These are phyloP conservation scores for Penicillium turbatum DNA, from an alignment of 495 filamentous ascomycete genomes.

Conservation along the genomic window DNA sequence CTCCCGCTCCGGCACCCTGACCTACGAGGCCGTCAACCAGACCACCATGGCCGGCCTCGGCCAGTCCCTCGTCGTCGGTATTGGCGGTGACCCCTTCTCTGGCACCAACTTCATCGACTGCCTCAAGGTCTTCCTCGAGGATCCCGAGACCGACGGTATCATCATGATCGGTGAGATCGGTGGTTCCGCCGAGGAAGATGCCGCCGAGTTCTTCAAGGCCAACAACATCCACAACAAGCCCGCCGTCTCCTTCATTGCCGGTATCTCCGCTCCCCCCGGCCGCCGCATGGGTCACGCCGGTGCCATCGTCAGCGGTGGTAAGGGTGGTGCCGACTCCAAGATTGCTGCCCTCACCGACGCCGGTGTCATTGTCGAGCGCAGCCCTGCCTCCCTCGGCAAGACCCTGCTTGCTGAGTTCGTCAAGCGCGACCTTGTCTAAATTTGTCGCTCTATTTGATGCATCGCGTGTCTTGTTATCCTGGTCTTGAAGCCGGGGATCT, in stretches of 20 bases:
- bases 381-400: conserved; percentile 87
- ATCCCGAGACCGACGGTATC: conserved; percentile 96
- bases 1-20: conserved; percentile 95
- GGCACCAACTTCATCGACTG: conserved; percentile 99
- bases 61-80: conserved; percentile 96
- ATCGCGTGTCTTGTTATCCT: conserved; percentile 17
- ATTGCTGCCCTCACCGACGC: conserved; percentile 89
- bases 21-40: conserved; percentile 99
- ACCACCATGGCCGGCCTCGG: conserved; percentile 94
- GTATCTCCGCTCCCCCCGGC: conserved; percentile 93
- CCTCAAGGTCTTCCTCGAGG: conserved; percentile 91
- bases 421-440: conserved; percentile 87
- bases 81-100: conserved; percentile 97
- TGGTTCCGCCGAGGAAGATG: conserved; percentile 95
- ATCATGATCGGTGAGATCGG: conserved; percentile 99
- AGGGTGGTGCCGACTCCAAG: conserved; percentile 97
- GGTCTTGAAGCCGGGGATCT: conserved; percentile 15
- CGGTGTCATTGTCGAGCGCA: conserved; percentile 93
- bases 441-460: conserved; percentile 14
- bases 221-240: conserved; percentile 93
- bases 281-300: conserved; percentile 97
- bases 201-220: conserved; percentile 88
- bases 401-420: conserved; percentile 92
- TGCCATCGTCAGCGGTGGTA: conserved; percentile 95
- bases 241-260: conserved; percentile 95